phyloP scores from a whole-genome alignment of 139 green algal species.

The Chlamydomonas schloesseri region DNA sequence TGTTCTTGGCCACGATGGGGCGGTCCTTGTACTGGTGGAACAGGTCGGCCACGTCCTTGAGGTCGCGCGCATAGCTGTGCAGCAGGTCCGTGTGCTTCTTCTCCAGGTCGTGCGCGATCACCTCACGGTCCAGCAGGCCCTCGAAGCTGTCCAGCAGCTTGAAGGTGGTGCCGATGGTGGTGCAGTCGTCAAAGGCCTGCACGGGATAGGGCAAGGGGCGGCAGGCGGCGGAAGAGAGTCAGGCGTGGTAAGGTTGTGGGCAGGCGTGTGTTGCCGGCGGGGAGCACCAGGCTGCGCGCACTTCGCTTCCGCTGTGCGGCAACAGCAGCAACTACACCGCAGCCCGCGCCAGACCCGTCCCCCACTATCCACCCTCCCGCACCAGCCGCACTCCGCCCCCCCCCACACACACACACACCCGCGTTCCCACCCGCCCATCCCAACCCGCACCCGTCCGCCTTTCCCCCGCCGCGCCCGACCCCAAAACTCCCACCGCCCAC shows the following conservation, averaged over 20 bases:
- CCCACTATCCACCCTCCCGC: no score
- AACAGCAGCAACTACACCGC: no score
- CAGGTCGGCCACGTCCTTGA: conserved; percentile 77
- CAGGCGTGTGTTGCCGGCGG: no score
- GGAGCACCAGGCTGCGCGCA: no score
- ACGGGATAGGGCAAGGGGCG: neutral
- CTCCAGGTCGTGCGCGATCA: conserved; percentile 82
- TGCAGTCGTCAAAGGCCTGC: conserved; percentile 88
- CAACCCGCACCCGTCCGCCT: no score
- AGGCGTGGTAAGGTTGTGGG: neutral
- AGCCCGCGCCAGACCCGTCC: no score
- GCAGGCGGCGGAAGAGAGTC: neutral
- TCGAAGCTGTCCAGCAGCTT: conserved; percentile 94
- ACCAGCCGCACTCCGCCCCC: no score
- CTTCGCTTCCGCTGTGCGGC: no score
- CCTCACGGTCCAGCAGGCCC: conserved; percentile 87
- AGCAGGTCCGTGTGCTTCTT: conserved; percentile 83
- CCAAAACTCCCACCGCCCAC: no score
- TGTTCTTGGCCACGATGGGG: conserved; percentile 65
- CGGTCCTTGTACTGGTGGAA: conserved; percentile 67
- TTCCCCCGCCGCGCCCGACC: no score
- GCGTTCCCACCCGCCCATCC: no score
- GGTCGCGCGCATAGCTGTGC: conserved; percentile 66
- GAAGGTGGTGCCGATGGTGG: conserved; percentile 86
- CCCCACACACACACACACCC: no score